phyloP scores from a whole-genome alignment of 2,329 filamentous ascomycete genomes.

The Cercospora berteroae region DNA sequence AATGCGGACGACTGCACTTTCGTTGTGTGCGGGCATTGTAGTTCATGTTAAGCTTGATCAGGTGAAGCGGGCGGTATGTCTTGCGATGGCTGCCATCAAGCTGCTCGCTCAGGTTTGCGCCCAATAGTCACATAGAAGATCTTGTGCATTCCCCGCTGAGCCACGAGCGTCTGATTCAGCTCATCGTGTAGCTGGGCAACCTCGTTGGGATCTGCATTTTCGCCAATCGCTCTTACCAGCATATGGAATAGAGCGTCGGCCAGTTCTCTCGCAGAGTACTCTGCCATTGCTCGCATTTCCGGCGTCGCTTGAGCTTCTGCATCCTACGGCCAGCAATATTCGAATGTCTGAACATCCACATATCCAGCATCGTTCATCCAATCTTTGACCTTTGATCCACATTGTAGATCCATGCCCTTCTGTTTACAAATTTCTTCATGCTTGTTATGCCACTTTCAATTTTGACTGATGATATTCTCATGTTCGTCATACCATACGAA shows the following conservation, averaged over 20 bases:
- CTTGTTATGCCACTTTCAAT: slow-evolving; percentile 12
- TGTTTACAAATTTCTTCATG: neutral
- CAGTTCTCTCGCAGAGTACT: slow-evolving; percentile 8
- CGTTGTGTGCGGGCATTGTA: neutral
- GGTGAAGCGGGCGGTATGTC: neutral
- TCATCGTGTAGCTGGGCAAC: slow-evolving; percentile 12
- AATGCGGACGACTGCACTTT: neutral
- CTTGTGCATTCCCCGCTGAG: slow-evolving; percentile 9
- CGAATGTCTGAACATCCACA: slow-evolving; percentile 11
- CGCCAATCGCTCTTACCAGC: slow-evolving; percentile 5
- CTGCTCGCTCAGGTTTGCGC: slow-evolving; percentile 12
- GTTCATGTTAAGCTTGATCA: neutral
- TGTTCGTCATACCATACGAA: slow-evolving; percentile 11
- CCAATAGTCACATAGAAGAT: slow-evolving; percentile 17
- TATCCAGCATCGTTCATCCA: slow-evolving; percentile 19
- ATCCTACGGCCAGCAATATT: slow-evolving; percentile 9
- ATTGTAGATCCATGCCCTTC: slow-evolving; percentile 13
- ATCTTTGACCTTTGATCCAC: slow-evolving; percentile 6
- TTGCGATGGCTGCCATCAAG: neutral
- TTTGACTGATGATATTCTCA: slow-evolving; percentile 6
- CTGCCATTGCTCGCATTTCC: slow-evolving; percentile 15
- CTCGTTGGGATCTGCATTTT: neutral
- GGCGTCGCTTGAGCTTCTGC: slow-evolving; percentile 4
- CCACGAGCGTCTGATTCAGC: slow-evolving; percentile 13
- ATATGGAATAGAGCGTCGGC: slow-evolving; percentile 16